phyloP scores from a whole-genome alignment of 2,329 filamentous ascomycete species.

The Cordyceps militaris region DNA sequence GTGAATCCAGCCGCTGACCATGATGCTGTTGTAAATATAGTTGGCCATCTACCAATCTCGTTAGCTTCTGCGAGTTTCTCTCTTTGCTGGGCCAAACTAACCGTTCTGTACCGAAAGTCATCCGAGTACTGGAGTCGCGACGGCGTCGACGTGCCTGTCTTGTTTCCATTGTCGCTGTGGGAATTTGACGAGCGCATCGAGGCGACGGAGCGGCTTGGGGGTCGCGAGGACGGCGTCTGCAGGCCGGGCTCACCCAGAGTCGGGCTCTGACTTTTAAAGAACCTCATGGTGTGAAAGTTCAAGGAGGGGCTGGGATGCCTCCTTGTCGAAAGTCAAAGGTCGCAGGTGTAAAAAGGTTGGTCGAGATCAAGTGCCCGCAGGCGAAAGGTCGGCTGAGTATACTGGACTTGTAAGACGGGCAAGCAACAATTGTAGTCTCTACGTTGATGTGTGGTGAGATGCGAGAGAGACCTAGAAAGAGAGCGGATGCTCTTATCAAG shows the following conservation, averaged over 20 bases:
- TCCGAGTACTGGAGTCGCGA: conserved; percentile 19
- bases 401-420: background rate
- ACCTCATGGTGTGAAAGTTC: background rate
- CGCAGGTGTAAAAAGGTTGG: background rate
- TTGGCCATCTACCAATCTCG: conserved; percentile 22
- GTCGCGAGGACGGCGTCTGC: background rate
- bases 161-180: background rate
- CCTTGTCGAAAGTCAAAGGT: background rate
- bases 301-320: background rate
- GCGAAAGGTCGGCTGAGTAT: background rate
- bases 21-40: conserved; percentile 24
- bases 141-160: background rate
- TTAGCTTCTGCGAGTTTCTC: background rate
- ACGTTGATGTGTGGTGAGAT: background rate
- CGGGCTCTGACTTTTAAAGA: background rate
- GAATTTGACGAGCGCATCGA: conserved; percentile 3
- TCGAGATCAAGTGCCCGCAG: background rate
- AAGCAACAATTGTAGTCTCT: background rate
- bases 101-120: conserved; percentile 26
- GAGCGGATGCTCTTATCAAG: background rate
- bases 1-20: conserved; percentile 25
- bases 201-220: background rate
- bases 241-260: background rate
- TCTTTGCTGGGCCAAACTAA: conserved; percentile 13
- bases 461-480: background rate